Evolutionary conservation across 2,329 filamentous ascomycete genomes (phyloP), one percentile per base, ranked within the genome.

Genomic region (Hymenoscyphus fraxineus): DNA sequence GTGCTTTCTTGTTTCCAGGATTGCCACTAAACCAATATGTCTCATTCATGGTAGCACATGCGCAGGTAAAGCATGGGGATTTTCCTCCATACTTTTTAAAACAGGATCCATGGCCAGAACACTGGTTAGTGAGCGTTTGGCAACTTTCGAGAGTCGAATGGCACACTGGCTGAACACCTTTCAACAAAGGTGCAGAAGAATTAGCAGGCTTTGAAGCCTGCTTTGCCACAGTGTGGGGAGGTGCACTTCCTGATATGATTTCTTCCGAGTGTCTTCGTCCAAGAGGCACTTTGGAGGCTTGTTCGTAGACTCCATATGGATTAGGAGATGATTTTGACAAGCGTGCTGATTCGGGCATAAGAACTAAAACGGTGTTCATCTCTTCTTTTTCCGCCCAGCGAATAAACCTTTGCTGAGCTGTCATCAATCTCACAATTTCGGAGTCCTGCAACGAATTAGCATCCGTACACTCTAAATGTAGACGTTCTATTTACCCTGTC

Each of bases 91-190:
- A 93, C 73, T 88, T 89, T 75, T 89, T 82, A 69, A 83, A 80
- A 80, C 95, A 98, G 35, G 77, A 74, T 58, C 95, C 95, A 77
- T 95, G 93, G 62, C 89, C 87, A 15, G 90, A 92, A 83, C 95
- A 99, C 75, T 86, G 87, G 71, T 86, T 84, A 2, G 95, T 99
- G 51, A 80, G 81, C 64, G 82, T 82, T 59, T 83, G 79, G 79
- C 94, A 98, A 64, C 83, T 80, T 51, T 88, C 85, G 70, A 87
- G 78, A 1, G 88, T 88, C 61, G 81, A 76, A 81, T 96, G 94
- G 83, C 94, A 98, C 57, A 86, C 78, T 6, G 91, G 89, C 58
- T 93, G 68, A 27, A 74, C 64, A 22, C 72, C 69, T 27, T 55
- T 64, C 32, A 74, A 63, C 6, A 69, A 70, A 32, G 64, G 62